Conservation (phyloP, 768 basidiomycete genomes). For the Lentinula sp. region DNA sequence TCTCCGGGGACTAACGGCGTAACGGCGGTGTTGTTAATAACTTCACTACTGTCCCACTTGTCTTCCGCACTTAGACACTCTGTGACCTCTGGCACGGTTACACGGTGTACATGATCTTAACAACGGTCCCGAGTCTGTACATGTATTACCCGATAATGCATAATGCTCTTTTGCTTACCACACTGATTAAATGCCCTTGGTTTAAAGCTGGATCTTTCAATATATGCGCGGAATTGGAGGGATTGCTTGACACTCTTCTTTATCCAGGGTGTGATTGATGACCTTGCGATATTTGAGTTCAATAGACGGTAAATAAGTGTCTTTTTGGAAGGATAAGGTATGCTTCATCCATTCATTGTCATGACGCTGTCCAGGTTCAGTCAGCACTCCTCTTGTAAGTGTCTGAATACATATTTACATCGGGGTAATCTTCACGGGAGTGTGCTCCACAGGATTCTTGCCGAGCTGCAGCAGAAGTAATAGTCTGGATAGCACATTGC, state of each 20-base stretch:
- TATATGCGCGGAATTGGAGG: slow-evolving; percentile 98
- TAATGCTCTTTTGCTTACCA: too few species aligned
- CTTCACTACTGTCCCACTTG: too few species aligned
- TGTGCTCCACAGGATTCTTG: slow-evolving; percentile 98
- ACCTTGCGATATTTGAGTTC: slow-evolving; percentile 87
- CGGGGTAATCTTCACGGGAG: slow-evolving; percentile 95
- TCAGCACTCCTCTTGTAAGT: background rate
- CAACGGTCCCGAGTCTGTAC: too few species aligned
- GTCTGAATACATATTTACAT: slow-evolving; percentile 39
- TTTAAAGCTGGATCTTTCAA: slow-evolving; percentile 21
- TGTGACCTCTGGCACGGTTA: too few species aligned
- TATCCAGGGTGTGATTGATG: slow-evolving; percentile 82
- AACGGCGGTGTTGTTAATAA: too few species aligned
- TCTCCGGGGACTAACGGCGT: too few species aligned
- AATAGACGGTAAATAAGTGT: slow-evolving; percentile 72
- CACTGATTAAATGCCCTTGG: too few species aligned
- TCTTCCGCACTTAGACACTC: too few species aligned
- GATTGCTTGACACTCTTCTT: slow-evolving; percentile 93
- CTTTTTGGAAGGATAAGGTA: slow-evolving; percentile 85
- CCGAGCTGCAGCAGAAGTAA: slow-evolving; percentile 88
- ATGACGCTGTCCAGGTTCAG: slow-evolving; percentile 55
- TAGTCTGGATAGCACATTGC: slow-evolving; percentile 94
- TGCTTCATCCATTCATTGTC: slow-evolving; percentile 94
- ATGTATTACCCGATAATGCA: too few species aligned
- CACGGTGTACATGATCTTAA: too few species aligned